phyloP scores from a whole-genome alignment of 2,329 filamentous ascomycete genomes.

The Penicillium nordicum region DNA sequence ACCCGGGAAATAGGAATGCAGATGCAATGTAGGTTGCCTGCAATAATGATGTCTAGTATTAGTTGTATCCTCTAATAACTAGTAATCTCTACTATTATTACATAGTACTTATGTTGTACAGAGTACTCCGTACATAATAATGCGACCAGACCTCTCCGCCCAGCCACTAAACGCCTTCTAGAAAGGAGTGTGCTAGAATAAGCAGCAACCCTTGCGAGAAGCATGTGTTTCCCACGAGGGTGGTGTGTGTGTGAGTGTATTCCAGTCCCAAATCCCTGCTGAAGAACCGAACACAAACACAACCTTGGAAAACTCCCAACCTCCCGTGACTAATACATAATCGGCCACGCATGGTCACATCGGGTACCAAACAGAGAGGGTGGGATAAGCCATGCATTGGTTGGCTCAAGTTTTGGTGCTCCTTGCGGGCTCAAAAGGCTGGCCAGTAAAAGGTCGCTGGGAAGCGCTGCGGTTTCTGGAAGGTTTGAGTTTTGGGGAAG shows the following conservation, averaged over 20 bases:
- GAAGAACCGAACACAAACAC: neutral
- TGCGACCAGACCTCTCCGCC: neutral
- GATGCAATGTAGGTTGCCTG: conserved; percentile 3
- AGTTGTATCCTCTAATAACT: neutral
- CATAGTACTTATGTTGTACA: neutral
- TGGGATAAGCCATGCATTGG: conserved; percentile 10
- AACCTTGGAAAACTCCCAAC: neutral
- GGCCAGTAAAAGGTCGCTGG: conserved; percentile 11
- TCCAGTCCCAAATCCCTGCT: neutral
- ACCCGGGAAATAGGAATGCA: conserved; percentile 1
- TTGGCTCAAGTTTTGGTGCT: neutral
- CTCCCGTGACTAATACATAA: conserved; percentile 8
- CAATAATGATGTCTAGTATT: conserved; percentile 5
- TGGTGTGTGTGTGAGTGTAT: neutral
- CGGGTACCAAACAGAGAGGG: conserved; percentile 6
- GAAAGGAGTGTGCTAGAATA: neutral
- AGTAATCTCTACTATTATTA: neutral
- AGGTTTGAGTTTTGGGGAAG: conserved; percentile 14
- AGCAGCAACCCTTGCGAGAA: neutral
- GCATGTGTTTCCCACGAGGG: conserved; percentile 6
- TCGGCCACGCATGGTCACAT: conserved; percentile 20
- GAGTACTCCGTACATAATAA: too few species aligned
- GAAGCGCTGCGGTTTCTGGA: conserved; percentile 11
- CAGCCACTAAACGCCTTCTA: conserved; percentile 6
- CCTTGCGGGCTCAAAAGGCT: neutral